Evolutionary conservation across 352 stramenopile genomes (phyloP).

Genomic region (Globisporangium barbulae): DNA sequence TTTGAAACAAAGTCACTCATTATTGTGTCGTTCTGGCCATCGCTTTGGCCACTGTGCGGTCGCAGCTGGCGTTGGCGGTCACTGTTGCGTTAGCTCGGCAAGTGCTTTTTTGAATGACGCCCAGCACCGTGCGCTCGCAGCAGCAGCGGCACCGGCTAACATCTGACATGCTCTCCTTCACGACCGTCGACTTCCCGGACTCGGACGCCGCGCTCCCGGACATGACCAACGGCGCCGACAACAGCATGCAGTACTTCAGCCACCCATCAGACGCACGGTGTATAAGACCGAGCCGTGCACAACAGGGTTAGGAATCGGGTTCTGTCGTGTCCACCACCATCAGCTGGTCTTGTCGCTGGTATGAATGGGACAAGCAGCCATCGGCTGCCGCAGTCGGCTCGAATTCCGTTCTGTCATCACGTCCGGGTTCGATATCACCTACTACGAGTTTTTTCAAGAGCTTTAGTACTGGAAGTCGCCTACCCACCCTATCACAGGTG

Average conservation of each 20-base stretch:
- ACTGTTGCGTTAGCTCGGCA: no score
- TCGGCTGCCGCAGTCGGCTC: background rate
- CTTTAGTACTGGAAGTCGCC: no score
- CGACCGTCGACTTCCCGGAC: constrained; percentile 29
- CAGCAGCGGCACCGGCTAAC: constrained; percentile 22
- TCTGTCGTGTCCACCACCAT: background rate
- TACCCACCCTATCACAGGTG: no score
- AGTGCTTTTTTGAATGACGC: background rate
- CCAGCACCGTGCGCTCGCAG: constrained; percentile 1
- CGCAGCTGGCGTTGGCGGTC: no score
- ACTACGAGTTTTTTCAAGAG: no score
- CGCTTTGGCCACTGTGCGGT: no score
- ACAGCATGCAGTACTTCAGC: background rate
- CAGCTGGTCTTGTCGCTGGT: background rate
- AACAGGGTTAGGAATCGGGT: background rate
- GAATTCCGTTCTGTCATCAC: no score
- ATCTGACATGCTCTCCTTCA: constrained; percentile 56
- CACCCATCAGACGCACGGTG: background rate
- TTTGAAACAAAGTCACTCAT: no score
- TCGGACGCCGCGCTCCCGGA: constrained; percentile 6
- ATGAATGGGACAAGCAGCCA: background rate
- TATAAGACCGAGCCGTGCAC: constrained; percentile 10
- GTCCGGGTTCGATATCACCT: no score
- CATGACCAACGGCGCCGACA: constrained; percentile 8
- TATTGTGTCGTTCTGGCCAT: no score